Conservation (phyloP, 2,329 filamentous ascomycete species). For the Neonectria sp. region DNA sequence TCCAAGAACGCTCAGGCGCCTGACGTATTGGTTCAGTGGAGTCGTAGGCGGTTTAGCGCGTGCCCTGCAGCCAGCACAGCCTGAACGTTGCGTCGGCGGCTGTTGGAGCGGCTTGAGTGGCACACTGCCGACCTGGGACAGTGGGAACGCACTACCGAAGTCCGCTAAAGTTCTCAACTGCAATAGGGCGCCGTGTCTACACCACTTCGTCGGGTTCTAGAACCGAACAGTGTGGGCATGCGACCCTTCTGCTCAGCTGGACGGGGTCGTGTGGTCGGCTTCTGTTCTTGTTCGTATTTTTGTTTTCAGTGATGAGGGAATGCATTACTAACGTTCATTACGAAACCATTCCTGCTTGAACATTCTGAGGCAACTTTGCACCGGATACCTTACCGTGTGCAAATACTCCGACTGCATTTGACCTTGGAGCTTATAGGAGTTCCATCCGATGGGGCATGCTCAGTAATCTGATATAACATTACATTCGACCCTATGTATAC, state of each 20-base stretch:
- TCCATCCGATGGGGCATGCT: neutral
- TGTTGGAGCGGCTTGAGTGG: constrained; percentile 16
- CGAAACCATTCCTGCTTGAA: neutral
- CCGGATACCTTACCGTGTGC: neutral
- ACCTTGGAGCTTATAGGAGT: neutral
- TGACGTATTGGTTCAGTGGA: constrained; percentile 30
- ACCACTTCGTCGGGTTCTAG: constrained; percentile 13
- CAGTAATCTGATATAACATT: neutral
- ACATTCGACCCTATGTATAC: neutral
- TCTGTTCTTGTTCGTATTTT: constrained; percentile 17
- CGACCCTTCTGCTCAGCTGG: constrained; percentile 27
- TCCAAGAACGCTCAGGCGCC: constrained; percentile 14
- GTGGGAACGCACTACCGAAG: constrained; percentile 12
- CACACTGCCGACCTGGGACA: constrained; percentile 6
- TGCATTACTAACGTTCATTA: neutral
- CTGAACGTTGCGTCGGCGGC: constrained; percentile 1
- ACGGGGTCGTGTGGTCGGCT: constrained; percentile 21
- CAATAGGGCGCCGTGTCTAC: constrained; percentile 7
- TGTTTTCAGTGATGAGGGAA: neutral
- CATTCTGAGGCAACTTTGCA: neutral
- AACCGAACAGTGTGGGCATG: constrained; percentile 19
- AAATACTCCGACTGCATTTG: neutral
- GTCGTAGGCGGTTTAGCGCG: constrained; percentile 25
- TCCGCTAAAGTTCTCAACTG: constrained; percentile 8
- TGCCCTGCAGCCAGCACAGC: constrained; percentile 5